Percentiles rank a stretch among this genome's conserved stretches.
These are phyloP conservation scores for Aspergillus alliaceus DNA, from an alignment of 2,329 filamentous ascomycete species.

Conservation along the genomic window DNA sequence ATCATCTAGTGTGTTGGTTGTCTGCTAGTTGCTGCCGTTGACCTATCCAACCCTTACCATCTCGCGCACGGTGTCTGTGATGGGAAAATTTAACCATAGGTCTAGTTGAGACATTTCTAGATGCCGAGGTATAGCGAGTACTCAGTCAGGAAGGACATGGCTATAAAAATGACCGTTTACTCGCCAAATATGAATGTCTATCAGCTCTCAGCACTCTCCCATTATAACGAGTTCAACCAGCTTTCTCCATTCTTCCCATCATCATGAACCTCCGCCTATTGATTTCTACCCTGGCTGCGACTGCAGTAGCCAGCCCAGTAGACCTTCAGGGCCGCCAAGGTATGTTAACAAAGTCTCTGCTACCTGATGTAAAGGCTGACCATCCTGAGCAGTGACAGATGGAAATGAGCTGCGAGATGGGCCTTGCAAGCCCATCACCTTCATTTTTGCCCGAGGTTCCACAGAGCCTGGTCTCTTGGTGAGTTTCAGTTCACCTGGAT, in stretches of 20 bases:
- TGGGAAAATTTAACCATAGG: not conserved
- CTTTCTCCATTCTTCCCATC: not conserved
- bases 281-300: not conserved
- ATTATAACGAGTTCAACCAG: not conserved
- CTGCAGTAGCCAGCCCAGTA: not conserved
- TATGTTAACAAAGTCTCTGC: not conserved
- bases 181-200: not conserved
- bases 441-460: conserved; percentile 11
- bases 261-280: not conserved
- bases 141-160: not conserved
- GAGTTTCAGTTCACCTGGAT: too few species aligned
- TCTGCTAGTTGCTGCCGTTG: too few species aligned
- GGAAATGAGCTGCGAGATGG: conserved; percentile 6
- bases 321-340: not conserved
- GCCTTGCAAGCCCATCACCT: conserved; percentile 6
- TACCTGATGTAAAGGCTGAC: not conserved
- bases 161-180: not conserved
- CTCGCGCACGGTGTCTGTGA: not conserved
- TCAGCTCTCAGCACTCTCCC: not conserved
- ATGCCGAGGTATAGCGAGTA: not conserved
- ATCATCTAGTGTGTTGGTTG: not conserved
- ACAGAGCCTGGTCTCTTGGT: conserved; percentile 9
- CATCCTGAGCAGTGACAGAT: not conserved
- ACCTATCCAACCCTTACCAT: not conserved
- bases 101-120: not conserved